Conservation (phyloP, 352 stramenopile genomes). For the Elongisporangium prolatum region DNA sequence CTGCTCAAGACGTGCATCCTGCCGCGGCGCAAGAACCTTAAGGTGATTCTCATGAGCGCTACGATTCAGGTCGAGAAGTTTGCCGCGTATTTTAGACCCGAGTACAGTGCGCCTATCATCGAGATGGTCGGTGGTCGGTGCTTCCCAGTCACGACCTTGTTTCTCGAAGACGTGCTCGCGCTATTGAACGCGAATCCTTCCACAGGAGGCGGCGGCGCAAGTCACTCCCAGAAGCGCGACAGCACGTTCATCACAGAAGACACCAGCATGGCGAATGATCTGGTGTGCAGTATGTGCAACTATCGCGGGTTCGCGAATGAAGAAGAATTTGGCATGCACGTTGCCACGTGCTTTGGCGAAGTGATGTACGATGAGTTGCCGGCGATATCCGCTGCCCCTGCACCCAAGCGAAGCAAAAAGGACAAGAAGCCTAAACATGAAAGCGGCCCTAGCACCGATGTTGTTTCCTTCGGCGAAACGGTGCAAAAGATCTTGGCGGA, state of each 20-base stretch:
- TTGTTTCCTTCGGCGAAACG: constrained; percentile 26
- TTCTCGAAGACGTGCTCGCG: constrained; percentile 84
- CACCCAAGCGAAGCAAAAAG: not conserved
- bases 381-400: not conserved
- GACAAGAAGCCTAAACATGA: constrained; percentile 2
- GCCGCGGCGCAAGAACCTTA: constrained; percentile 73
- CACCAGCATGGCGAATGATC: constrained; percentile 10
- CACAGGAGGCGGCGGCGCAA: not conserved
- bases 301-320: constrained; percentile 58
- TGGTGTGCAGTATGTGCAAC: constrained; percentile 85
- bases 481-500: constrained; percentile 27
- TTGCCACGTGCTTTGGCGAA: constrained; percentile 77
- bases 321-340: constrained; percentile 86
- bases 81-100: constrained; percentile 86
- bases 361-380: constrained; percentile 2
- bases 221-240: constrained; percentile 1
- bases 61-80: constrained; percentile 95
- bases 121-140: constrained; percentile 82
- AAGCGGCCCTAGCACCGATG: constrained; percentile 8
- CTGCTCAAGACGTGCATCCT: constrained; percentile 88
- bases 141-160: constrained; percentile 91
- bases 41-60: constrained; percentile 94
- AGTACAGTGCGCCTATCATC: constrained; percentile 62
- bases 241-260: constrained; percentile 5
- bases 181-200: constrained; percentile 36